A percentile compares a stretch with the other conserved stretches of the same genome.
These are phyloP conservation scores for Dittrichia graveolens DNA, from an alignment of 129 eudicot species.

Conservation along the genomic window DNA sequence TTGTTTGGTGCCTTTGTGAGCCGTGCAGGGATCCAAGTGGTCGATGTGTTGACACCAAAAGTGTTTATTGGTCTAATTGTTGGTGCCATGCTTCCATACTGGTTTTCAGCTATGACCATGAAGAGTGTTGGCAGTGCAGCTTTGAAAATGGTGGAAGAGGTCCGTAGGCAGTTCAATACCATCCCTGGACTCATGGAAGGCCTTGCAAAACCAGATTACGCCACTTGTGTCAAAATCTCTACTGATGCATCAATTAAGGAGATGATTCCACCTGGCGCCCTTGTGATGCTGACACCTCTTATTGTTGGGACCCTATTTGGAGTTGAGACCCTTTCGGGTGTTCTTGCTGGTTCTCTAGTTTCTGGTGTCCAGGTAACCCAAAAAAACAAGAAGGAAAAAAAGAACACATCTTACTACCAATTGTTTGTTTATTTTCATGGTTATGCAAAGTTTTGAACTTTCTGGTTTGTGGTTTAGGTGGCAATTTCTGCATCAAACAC, in stretches of 20 bases:
- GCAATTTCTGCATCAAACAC: slow-evolving; percentile 28
- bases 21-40: slow-evolving; percentile 61
- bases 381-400: not conserved
- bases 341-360: slow-evolving; percentile 84
- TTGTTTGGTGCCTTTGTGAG: slow-evolving; percentile 90
- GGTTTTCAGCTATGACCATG: slow-evolving; percentile 98
- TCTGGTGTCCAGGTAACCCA: slow-evolving; percentile 73
- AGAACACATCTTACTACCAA: not conserved
- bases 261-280: slow-evolving; percentile 91
- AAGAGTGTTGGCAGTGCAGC: slow-evolving; percentile 96
- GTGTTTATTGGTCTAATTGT: slow-evolving; percentile 81
- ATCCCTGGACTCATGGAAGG: slow-evolving; percentile 89
- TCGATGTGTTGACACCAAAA: slow-evolving; percentile 81
- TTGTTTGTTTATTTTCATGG: not conserved
- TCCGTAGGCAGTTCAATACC: slow-evolving; percentile 77
- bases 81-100: slow-evolving; percentile 95
- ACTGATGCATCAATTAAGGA: slow-evolving; percentile 89
- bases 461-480: slow-evolving; percentile 15
- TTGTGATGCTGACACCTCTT: slow-evolving; percentile 88
- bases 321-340: slow-evolving; percentile 81
- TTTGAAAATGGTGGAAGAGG: slow-evolving; percentile 86
- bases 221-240: slow-evolving; percentile 84
- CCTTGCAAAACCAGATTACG: slow-evolving; percentile 68
- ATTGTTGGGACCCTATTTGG: slow-evolving; percentile 81
- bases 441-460: not conserved